phyloP scores from a whole-genome alignment of 1,139 yeast species.

The Torulaspora pretoriensis region DNA sequence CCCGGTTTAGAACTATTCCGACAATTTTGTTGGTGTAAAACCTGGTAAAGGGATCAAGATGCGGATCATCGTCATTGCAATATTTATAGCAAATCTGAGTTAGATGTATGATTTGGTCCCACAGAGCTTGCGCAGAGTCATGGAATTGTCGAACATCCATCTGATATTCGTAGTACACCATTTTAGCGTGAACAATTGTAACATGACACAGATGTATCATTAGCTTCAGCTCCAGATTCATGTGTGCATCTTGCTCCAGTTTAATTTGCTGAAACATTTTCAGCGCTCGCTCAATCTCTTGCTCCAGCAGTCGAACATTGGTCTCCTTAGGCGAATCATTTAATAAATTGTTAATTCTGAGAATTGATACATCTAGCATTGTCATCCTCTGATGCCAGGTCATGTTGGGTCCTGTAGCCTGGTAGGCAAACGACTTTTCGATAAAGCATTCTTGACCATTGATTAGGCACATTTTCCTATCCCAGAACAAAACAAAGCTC shows the following conservation, averaged over 20 bases:
- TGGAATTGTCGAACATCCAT: conserved; percentile 16
- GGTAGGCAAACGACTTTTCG: conserved; percentile 22
- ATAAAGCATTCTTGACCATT: conserved; percentile 33
- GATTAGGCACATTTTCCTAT: conserved; percentile 30
- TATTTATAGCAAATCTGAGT: conserved; percentile 23
- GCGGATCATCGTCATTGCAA: conserved; percentile 16
- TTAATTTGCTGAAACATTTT: conserved; percentile 8
- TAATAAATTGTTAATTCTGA: conserved; percentile 20
- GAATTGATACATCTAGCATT: conserved; percentile 21
- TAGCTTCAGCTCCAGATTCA: conserved; percentile 27
- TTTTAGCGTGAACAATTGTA: conserved; percentile 24
- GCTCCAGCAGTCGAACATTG: conserved; percentile 17
- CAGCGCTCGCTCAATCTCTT: conserved; percentile 15
- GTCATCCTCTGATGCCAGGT: conserved; percentile 24
- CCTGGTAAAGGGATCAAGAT: conserved; percentile 19
- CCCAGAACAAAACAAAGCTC: conserved; percentile 33
- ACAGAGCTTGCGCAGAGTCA: conserved; percentile 20
- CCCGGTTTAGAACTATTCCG: conserved; percentile 27
- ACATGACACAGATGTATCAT: conserved; percentile 23
- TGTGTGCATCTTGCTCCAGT: conserved; percentile 3
- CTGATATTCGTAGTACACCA: conserved; percentile 25
- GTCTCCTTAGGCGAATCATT: conserved; percentile 26
- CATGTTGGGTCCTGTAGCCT: conserved; percentile 2
- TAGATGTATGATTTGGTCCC: conserved; percentile 24
- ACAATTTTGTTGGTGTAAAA: conserved; percentile 32